A percentile compares a stretch with the other conserved stretches of the same genome.
phyloP scores from a whole-genome alignment of 345 rosid species.

The Cardamine chenopodiifolia region DNA sequence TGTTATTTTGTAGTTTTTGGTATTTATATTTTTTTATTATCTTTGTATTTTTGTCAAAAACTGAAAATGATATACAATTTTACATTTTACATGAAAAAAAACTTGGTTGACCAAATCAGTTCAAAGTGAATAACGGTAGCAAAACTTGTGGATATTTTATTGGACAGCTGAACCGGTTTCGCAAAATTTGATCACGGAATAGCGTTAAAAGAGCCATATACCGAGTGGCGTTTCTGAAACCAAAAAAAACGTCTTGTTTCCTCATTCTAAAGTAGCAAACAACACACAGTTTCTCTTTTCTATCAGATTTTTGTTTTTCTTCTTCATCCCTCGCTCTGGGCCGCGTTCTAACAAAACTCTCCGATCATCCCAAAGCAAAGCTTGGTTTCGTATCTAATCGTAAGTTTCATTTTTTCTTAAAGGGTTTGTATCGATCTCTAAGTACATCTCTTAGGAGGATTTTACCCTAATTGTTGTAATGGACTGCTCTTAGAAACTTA shows the following conservation, averaged over 20 bases:
- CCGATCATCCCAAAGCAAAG: constrained; percentile 9
- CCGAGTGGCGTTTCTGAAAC: background rate
- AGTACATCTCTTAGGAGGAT: background rate
- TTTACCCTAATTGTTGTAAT: background rate
- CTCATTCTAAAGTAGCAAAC: background rate
- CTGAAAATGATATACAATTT: no score
- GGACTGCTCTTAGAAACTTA: background rate
- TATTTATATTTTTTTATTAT: no score
- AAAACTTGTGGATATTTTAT: background rate
- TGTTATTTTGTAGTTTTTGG: no score
- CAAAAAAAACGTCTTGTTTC: background rate
- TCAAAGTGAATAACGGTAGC: no score
- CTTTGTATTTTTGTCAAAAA: no score
- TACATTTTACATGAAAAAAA: no score
- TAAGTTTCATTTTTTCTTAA: background rate
- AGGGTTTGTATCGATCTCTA: background rate
- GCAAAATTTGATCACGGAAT: background rate
- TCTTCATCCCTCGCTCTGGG: background rate
- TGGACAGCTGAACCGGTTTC: background rate
- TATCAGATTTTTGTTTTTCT: constrained; percentile 16
- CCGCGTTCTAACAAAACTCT: constrained; percentile 1
- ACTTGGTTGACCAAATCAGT: no score
- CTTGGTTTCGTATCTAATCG: background rate
- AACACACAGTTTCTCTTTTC: background rate
- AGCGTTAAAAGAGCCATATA: background rate